Percentiles rank a stretch among this genome's conserved stretches.
Evolutionary conservation across 805 yeast species (phyloP).

Genomic region (Pichia pseudocactophila): DNA sequence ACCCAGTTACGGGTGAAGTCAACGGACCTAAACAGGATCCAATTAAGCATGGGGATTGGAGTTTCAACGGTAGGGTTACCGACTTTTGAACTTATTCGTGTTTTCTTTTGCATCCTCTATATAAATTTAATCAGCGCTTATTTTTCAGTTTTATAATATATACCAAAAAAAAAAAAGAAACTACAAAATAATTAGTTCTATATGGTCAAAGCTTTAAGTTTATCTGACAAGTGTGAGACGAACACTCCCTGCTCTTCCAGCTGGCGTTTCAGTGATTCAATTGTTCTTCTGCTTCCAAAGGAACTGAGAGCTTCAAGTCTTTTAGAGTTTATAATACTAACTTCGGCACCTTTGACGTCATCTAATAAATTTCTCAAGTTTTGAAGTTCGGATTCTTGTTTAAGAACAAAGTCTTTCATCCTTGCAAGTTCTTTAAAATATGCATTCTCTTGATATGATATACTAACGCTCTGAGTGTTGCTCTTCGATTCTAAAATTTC

Average conservation of each 20-base stretch:
- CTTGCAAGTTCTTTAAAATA: slow-evolving; percentile 20
- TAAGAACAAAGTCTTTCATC: slow-evolving; percentile 11
- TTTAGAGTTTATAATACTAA: slow-evolving; percentile 5
- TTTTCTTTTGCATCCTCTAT: not conserved
- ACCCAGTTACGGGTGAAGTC: slow-evolving; percentile 89
- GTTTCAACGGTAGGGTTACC: slow-evolving; percentile 93
- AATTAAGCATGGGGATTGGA: slow-evolving; percentile 73
- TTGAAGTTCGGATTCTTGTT: slow-evolving; percentile 15
- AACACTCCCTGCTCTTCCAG: slow-evolving; percentile 13
- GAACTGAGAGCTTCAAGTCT: slow-evolving; percentile 5
- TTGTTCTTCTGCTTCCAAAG: slow-evolving; percentile 5
- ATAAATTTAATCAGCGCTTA: too few species aligned
- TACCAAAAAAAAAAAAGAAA: too few species aligned
- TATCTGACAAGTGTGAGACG: slow-evolving; percentile 9
- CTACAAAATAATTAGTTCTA: not conserved
- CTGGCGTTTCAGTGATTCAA: slow-evolving; percentile 14
- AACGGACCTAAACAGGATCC: slow-evolving; percentile 99
- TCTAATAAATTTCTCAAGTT: slow-evolving; percentile 10
- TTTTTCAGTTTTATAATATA: too few species aligned
- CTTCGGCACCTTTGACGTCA: slow-evolving; percentile 16
- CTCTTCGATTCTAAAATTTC: slow-evolving; percentile 9
- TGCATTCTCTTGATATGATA: slow-evolving; percentile 21
- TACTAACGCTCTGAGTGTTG: slow-evolving; percentile 4
- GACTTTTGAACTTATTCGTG: slow-evolving; percentile 49
- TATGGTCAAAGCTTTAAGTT: slow-evolving; percentile 4